These are phyloP conservation scores for Solanum rostratum DNA, from an alignment of 257 asterid genomes.

Conservation along the genomic window DNA sequence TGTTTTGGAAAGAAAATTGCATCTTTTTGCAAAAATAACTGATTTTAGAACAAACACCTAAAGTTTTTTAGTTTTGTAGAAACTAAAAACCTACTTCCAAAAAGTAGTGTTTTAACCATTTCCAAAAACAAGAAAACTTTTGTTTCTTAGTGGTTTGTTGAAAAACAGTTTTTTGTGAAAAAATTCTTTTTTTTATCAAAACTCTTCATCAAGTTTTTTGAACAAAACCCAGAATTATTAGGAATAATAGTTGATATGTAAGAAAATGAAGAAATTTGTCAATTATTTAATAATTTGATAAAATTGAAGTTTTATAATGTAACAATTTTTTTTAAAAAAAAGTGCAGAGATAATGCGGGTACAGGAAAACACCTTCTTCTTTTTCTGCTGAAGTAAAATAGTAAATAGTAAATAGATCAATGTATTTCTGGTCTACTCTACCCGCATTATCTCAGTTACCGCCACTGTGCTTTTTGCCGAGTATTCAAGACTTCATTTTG, in stretches of 20 bases:
- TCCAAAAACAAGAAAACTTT: background rate
- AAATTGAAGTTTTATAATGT: too few species aligned
- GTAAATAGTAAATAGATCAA: background rate
- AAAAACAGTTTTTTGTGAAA: background rate
- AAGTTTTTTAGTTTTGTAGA: background rate
- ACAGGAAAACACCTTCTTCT: background rate
- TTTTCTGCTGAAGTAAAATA: background rate
- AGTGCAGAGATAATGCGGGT: background rate
- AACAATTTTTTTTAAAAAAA: background rate
- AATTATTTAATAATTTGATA: too few species aligned
- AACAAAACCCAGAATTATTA: background rate
- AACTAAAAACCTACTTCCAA: background rate
- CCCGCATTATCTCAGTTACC: background rate
- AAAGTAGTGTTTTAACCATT: background rate
- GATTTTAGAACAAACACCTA: too few species aligned
- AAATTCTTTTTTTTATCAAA: background rate
- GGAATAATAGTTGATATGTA: background rate
- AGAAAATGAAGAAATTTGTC: background rate
- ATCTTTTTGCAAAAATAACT: too few species aligned
- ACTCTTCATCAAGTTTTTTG: background rate
- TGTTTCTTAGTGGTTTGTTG: background rate
- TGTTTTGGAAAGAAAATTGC: background rate
- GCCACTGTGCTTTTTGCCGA: background rate
- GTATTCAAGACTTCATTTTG: background rate
- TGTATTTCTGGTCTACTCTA: background rate